Evolutionary conservation across 257 asterid species (phyloP).

Genomic region (Ocimum tenuiflorum): DNA sequence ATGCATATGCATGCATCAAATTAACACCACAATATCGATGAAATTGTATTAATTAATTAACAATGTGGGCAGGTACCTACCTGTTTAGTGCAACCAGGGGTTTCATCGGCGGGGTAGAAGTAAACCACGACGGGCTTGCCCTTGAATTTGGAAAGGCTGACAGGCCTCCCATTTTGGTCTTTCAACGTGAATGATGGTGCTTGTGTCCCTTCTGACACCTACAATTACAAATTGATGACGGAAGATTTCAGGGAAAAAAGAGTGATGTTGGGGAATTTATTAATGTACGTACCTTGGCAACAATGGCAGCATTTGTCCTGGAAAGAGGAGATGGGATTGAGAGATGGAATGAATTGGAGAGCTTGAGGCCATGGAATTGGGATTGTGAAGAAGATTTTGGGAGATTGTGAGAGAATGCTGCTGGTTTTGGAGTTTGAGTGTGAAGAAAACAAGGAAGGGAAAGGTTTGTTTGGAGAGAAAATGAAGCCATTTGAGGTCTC

Average conservation of each 20-base stretch:
- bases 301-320: conserved; percentile 30
- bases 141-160: conserved; percentile 74
- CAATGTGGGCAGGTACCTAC: conserved; percentile 41
- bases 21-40: too few relatives aligned
- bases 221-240: too few relatives aligned
- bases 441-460: conserved; percentile 48
- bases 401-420: conserved; percentile 24
- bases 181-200: conserved; percentile 76
- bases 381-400: conserved; percentile 61
- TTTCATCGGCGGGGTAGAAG: conserved; percentile 98
- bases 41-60: too few relatives aligned
- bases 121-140: conserved; percentile 90
- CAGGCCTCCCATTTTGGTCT: conserved; percentile 84
- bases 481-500: conserved; percentile 78
- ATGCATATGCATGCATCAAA: conserved; percentile 18
- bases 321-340: conserved; percentile 39
- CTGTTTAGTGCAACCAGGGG: conserved; percentile 98
- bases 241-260: too few relatives aligned
- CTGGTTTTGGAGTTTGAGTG: conserved; percentile 40
- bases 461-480: conserved; percentile 40
- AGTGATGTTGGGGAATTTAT: conserved; percentile 18
- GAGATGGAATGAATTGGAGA: conserved; percentile 31
- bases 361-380: conserved; percentile 58
- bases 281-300: conserved; percentile 98
- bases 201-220: conserved; percentile 65